Evolutionary conservation across 73 alveolate genomes (phyloP).

Genomic region (Durusdinium trenchii): DNA sequence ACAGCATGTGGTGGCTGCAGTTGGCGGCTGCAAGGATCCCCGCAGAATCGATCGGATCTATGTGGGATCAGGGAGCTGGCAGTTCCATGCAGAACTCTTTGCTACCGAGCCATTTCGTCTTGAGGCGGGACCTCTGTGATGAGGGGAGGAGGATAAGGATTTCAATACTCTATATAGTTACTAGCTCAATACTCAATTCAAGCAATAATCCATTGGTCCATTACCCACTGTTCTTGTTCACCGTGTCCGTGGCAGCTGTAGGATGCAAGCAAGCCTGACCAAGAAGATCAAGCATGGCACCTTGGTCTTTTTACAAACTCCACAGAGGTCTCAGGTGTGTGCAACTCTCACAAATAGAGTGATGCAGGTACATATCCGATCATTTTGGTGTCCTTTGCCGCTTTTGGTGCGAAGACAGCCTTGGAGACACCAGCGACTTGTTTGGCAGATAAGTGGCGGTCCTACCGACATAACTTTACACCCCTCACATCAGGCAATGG

Average conservation of each 20-base stretch:
- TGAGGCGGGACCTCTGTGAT: not conserved
- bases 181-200: no score
- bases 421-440: not conserved
- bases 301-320: no score
- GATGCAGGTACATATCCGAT: conserved; percentile 36
- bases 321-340: not conserved
- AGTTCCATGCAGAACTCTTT: not conserved
- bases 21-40: conserved; percentile 48
- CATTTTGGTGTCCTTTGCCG: conserved; percentile 59
- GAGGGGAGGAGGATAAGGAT: not conserved
- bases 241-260: no score
- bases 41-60: conserved; percentile 71
- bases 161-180: no score
- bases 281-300: not conserved
- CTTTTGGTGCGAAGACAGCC: not conserved
- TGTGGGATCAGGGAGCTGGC: not conserved
- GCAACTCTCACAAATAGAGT: not conserved
- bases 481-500: no score
- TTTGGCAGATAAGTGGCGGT: not conserved
- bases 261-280: not conserved
- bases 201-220: no score
- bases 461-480: no score
- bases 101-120: conserved; percentile 5
- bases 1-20: conserved; percentile 58
- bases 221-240: no score